These are phyloP conservation scores for Forsythia suspensa DNA, from an alignment of 257 asterid genomes.

Conservation along the genomic window DNA sequence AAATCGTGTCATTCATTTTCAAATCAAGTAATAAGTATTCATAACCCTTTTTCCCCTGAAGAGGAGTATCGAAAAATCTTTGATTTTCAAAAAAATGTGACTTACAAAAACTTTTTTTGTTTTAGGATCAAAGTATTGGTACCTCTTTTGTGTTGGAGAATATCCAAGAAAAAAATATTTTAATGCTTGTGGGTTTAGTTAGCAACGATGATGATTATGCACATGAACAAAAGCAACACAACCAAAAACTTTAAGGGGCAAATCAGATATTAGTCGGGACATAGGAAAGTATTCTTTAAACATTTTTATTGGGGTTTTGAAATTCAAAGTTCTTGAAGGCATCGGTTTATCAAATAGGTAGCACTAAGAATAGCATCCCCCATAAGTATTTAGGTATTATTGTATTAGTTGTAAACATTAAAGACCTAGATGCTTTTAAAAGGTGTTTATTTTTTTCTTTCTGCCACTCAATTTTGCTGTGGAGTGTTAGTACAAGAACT, in stretches of 20 bases:
- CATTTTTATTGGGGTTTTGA: not conserved
- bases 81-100: too few relatives aligned
- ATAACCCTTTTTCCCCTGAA: not conserved
- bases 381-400: not conserved
- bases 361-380: not conserved
- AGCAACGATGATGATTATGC: not conserved
- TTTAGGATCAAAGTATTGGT: not conserved
- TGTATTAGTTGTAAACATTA: not conserved
- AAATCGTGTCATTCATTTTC: too few relatives aligned
- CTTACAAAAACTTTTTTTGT: too few relatives aligned
- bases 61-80: too few relatives aligned
- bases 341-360: not conserved
- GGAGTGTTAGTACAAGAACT: not conserved
- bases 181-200: not conserved
- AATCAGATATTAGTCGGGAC: not conserved
- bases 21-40: too few relatives aligned
- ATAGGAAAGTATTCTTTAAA: not conserved
- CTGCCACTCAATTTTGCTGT: not conserved
- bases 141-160: not conserved
- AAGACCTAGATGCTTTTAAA: not conserved
- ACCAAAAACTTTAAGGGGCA: too few relatives aligned
- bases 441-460: not conserved
- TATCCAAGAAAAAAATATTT: too few relatives aligned
- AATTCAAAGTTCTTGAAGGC: not conserved
- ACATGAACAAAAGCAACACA: not conserved